Evolutionary conservation across 805 yeast species (phyloP), one percentile per base, ranked within the genome.

Genomic region (Lipomyces kockii): DNA sequence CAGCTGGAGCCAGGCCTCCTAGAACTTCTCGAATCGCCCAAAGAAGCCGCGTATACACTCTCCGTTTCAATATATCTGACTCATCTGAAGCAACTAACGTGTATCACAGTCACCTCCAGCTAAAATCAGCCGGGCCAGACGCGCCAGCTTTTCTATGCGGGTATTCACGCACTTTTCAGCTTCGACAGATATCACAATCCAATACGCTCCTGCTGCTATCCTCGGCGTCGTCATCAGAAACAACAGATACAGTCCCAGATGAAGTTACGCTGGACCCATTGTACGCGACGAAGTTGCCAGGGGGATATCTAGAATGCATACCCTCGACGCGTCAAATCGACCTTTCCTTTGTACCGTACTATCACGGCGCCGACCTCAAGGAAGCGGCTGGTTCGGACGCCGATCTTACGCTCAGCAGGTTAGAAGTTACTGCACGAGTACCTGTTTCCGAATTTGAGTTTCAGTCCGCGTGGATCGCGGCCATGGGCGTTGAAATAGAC

Each of bases 101-200:
- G 22, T 25, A 29, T 9, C 20, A 52, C 20, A 58, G 61, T 17
- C 64, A 22, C 25, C 60, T 68, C n/a, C 55, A 34, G 22, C 34
- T 69, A 5, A 60, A 60, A 20, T 32, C 72, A 3, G 54, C 68
- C 17, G 63, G 61, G 1, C 52, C 60, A 3, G 55, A 65, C 34
- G 27, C 63, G 37, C 56, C 82, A 56, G 84, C 90, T 8, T 91
- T 86, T 37, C 76, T 92, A 17, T 89, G 93, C 66, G 85, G 94
- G 0, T 72, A 78, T 2, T 71, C 78, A 35, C 77, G 81, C 61
- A 89, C 97, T 0, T 92, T 86, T 85, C 80, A 82, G 57, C 73
- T 92, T 20, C 82, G 91, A 62, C 93, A 89, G 74, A 88, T 90
- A 80, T 91, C 91, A 75, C 98, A 94, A 77, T 90, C 97, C 7